A percentile compares a stretch with the other conserved stretches of the same genome.
Conservation (phyloP, 352 stramenopile species). For the Phytopythium boreale region DNA sequence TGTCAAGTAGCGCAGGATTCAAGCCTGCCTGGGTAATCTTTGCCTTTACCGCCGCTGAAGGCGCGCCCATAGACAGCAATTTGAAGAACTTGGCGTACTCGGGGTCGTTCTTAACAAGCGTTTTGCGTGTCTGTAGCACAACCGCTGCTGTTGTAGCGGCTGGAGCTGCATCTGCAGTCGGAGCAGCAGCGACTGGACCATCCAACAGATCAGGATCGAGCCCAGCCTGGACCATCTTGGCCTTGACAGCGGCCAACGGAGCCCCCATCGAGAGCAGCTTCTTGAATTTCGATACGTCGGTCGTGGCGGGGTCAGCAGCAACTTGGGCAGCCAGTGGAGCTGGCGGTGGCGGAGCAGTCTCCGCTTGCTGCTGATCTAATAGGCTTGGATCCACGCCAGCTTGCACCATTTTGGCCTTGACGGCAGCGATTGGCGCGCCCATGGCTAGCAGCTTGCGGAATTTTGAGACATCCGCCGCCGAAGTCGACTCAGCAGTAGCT, state of each 20-base stretch:
- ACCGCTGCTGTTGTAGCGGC: not conserved
- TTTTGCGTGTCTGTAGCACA: not conserved
- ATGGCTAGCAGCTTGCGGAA: constrained; percentile 92
- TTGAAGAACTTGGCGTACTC: constrained; percentile 75
- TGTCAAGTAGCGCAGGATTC: constrained; percentile 73
- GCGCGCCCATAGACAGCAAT: constrained; percentile 55
- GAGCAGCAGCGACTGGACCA: constrained; percentile 1
- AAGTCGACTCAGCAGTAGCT: not conserved
- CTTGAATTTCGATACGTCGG: constrained; percentile 51
- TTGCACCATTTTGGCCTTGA: constrained; percentile 67
- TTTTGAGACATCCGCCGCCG: constrained; percentile 36
- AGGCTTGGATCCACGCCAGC: constrained; percentile 51
- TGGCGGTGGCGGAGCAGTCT: constrained; percentile 14
- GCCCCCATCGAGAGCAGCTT: constrained; percentile 68
- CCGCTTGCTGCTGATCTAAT: constrained; percentile 29
- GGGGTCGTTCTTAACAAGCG: constrained; percentile 47
- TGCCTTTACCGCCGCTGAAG: constrained; percentile 44
- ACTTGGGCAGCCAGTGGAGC: not conserved
- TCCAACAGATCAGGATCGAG: constrained; percentile 55
- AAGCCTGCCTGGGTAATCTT: constrained; percentile 81
- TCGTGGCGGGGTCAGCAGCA: not conserved
- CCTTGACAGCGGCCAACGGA: constrained; percentile 47
- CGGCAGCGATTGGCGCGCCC: constrained; percentile 67
- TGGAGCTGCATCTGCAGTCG: not conserved
- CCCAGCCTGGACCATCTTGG: constrained; percentile 67